phyloP scores from a whole-genome alignment of 805 yeast genomes.

The Pichia gijzeniarum region DNA sequence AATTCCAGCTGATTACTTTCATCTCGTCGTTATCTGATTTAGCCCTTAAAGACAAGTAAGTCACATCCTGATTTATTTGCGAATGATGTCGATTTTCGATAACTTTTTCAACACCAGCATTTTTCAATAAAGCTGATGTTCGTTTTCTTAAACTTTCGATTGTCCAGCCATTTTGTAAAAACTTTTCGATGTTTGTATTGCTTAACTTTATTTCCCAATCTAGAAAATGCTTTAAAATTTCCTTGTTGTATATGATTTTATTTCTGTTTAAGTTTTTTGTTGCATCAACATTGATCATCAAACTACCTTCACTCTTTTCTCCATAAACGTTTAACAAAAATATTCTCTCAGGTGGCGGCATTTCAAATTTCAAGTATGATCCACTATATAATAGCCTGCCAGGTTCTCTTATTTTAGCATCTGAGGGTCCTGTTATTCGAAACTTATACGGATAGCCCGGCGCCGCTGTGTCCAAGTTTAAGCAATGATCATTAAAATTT shows the following conservation, averaged over 20 bases:
- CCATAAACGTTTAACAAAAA: constrained; percentile 14
- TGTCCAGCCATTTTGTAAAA: constrained; percentile 20
- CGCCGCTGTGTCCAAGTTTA: constrained; percentile 1
- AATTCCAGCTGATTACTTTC: constrained; percentile 9
- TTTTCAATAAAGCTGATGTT: constrained; percentile 7
- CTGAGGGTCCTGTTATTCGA: constrained; percentile 21
- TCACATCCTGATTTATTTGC: constrained; percentile 1
- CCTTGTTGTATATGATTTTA: constrained; percentile 11
- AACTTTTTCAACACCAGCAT: constrained; percentile 7
- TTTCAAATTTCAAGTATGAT: constrained; percentile 27
- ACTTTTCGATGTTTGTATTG: constrained; percentile 7
- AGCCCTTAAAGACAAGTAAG: constrained; percentile 4
- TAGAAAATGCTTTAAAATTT: constrained; percentile 16
- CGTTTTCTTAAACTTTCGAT: constrained; percentile 8
- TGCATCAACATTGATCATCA: constrained; percentile 23
- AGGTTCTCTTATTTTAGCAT: constrained; percentile 23
- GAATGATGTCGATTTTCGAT: constrained; percentile 3
- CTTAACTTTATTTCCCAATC: constrained; percentile 13
- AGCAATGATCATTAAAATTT: constrained; percentile 10
- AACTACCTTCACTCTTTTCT: constrained; percentile 8
- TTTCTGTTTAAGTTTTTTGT: constrained; percentile 10
- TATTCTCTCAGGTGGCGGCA: constrained; percentile 30
- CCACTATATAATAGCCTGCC: constrained; percentile 32
- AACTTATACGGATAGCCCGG: constrained; percentile 18
- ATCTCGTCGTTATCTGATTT: not conserved